phyloP scores from a whole-genome alignment of 164 flowering plant species.

The Litsea cubeba region DNA sequence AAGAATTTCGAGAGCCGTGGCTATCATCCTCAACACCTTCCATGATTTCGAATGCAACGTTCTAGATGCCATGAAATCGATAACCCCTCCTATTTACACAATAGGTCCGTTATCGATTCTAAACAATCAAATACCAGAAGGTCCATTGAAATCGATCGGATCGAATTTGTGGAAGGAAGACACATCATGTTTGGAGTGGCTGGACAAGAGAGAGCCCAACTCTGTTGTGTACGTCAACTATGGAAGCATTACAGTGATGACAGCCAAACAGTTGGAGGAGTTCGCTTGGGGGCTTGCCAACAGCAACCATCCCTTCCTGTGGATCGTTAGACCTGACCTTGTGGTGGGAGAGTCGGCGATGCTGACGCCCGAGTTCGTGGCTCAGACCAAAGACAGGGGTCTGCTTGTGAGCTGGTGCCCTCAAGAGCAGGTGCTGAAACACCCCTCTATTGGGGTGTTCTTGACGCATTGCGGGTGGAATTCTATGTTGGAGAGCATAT shows the following conservation, averaged over 20 bases:
- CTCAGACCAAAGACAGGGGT: conserved; percentile 5
- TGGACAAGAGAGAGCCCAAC: neutral
- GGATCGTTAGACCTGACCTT: conserved; percentile 9
- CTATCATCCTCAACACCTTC: conserved; percentile 27
- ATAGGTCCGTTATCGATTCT: conserved; percentile 9
- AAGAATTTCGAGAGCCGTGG: conserved; percentile 17
- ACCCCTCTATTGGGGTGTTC: conserved; percentile 33
- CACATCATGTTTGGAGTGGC: conserved; percentile 1
- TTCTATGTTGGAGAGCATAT: conserved; percentile 23
- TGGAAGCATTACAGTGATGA: conserved; percentile 6
- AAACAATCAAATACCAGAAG: neutral
- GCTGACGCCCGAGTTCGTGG: conserved; percentile 8
- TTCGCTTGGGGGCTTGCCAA: conserved; percentile 17
- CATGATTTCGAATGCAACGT: conserved; percentile 18
- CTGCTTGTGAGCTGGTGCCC: conserved; percentile 28
- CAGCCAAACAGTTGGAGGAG: conserved; percentile 6
- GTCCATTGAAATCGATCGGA: conserved; percentile 3
- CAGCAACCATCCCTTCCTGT: conserved; percentile 12
- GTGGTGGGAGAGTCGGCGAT: neutral
- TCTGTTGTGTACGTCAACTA: conserved; percentile 5
- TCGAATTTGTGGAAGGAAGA: conserved; percentile 13
- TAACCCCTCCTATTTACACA: conserved; percentile 6
- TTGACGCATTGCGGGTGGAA: conserved; percentile 41
- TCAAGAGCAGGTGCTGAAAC: conserved; percentile 33
- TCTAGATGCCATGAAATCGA: conserved; percentile 2